These are phyloP conservation scores for Agrocybe chaxingu DNA, from an alignment of 768 basidiomycete genomes.

Conservation along the genomic window DNA sequence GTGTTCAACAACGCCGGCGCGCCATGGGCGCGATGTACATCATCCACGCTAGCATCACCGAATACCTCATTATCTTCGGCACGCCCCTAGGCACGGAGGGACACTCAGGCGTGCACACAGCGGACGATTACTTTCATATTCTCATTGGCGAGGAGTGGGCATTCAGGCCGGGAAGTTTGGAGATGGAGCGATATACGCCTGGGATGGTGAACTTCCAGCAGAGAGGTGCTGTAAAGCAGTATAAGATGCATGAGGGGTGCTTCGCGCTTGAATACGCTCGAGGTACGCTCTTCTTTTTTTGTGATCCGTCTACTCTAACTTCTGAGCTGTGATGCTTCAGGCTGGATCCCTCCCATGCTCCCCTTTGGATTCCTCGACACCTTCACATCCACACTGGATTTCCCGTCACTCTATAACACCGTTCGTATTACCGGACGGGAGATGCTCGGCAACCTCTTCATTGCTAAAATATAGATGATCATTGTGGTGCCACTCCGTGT, in stretches of 20 bases:
- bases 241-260: conserved; percentile 96
- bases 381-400: conserved; percentile 85
- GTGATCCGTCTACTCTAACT: neutral
- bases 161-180: conserved; percentile 74
- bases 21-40: conserved; percentile 99
- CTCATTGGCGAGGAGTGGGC: conserved; percentile 95
- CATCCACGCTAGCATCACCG: conserved; percentile 94
- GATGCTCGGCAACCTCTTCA: conserved; percentile 75
- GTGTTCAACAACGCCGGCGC: conserved; percentile 94
- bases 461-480: conserved; percentile 74
- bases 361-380: conserved; percentile 91
- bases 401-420: conserved; percentile 79
- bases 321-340: conserved; percentile 34
- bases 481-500: too few relatives aligned
- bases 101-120: conserved; percentile 89
- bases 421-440: conserved; percentile 76
- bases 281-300: conserved; percentile 47
- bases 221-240: conserved; percentile 88
- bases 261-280: conserved; percentile 94
- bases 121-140: conserved; percentile 98
- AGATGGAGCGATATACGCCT: conserved; percentile 81
- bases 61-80: conserved; percentile 95
- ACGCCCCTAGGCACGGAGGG: conserved; percentile 97
- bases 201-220: conserved; percentile 85
- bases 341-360: conserved; percentile 97